Conservation (phyloP, 306 rosid species). For the Parietaria judaica region DNA sequence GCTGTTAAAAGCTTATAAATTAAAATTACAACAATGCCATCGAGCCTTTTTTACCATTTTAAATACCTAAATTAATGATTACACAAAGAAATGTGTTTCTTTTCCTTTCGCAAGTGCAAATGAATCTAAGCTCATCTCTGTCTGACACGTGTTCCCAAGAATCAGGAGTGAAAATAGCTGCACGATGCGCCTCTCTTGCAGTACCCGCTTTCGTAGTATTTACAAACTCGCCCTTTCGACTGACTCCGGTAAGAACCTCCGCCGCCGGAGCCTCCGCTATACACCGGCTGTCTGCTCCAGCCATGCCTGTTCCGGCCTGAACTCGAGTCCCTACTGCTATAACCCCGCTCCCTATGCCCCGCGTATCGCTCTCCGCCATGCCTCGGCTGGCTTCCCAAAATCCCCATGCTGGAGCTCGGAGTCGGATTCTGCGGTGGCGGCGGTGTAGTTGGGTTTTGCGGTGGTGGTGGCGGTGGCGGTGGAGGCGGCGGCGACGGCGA, state of each 20-base stretch:
- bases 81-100: conserved; percentile 39
- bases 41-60: conserved; percentile 29
- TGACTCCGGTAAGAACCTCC: conserved; percentile 41
- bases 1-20: conserved; percentile 17
- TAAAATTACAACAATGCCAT: conserved; percentile 50
- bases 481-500: conserved; percentile 14
- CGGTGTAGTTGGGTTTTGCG: neutral
- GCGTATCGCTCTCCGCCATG: conserved; percentile 44
- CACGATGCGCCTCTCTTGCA: conserved; percentile 79
- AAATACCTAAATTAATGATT: conserved; percentile 31
- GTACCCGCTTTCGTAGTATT: conserved; percentile 64
- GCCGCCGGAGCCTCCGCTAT: conserved; percentile 45
- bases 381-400: conserved; percentile 50
- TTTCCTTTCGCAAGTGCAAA: conserved; percentile 9
- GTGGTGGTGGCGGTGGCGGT: neutral
- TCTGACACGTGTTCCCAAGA: conserved; percentile 20
- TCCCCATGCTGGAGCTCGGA: conserved; percentile 15
- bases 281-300: conserved; percentile 47
- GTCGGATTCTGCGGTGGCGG: conserved; percentile 19
- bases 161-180: conserved; percentile 66
- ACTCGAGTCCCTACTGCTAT: conserved; percentile 45
- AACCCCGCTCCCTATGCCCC: conserved; percentile 46
- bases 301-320: conserved; percentile 41
- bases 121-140: neutral
- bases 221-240: conserved; percentile 82